phyloP scores from a whole-genome alignment of 2,329 filamentous ascomycete species.

The Fusarium ramigenum region DNA sequence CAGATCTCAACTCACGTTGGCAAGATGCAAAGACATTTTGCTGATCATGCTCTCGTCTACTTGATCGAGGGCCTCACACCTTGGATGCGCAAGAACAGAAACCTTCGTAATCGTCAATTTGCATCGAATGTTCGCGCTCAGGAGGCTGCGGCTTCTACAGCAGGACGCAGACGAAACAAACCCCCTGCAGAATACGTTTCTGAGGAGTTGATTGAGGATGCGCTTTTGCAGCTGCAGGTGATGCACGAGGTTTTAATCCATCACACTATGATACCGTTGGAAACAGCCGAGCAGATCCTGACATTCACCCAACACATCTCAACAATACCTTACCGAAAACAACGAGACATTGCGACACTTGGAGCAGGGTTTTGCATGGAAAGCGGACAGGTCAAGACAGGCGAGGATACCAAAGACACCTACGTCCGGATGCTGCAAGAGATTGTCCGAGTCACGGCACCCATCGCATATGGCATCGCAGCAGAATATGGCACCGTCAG shows the following conservation, averaged over 20 bases:
- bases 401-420: conserved; percentile 71
- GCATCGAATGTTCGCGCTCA: conserved; percentile 67
- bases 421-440: conserved; percentile 82
- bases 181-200: conserved; percentile 63
- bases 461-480: conserved; percentile 76
- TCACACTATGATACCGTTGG: conserved; percentile 67
- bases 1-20: conserved; percentile 68
- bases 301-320: conserved; percentile 83
- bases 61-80: conserved; percentile 74
- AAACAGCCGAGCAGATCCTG: conserved; percentile 78
- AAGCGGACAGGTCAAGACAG: conserved; percentile 76
- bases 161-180: conserved; percentile 51
- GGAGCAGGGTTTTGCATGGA: conserved; percentile 81
- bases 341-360: conserved; percentile 58
- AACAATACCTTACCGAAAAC: conserved; percentile 75
- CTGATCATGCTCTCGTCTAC: conserved; percentile 68
- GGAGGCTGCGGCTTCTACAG: conserved; percentile 41
- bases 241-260: conserved; percentile 73
- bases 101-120: conserved; percentile 73
- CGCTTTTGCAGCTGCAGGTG: conserved; percentile 75
- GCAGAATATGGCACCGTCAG: conserved; percentile 67
- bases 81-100: conserved; percentile 76
- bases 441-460: conserved; percentile 74
- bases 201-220: conserved; percentile 75
- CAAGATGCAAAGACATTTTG: conserved; percentile 63